These are phyloP conservation scores for Acrodontium crateriforme DNA, from an alignment of 2,329 filamentous ascomycete genomes.

Conservation along the genomic window DNA sequence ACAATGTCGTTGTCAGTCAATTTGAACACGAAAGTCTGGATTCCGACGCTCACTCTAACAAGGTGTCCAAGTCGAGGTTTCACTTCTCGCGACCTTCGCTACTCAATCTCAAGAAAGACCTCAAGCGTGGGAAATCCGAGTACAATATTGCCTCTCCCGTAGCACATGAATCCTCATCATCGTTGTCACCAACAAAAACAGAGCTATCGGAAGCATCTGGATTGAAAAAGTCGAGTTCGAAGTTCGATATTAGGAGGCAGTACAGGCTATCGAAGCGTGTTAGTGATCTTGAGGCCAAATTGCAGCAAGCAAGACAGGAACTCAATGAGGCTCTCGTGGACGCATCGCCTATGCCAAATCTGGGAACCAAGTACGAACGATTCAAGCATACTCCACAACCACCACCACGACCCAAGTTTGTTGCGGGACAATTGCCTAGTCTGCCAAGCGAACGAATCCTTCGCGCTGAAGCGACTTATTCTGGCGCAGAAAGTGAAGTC, in stretches of 20 bases:
- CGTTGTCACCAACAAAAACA: conserved; percentile 18
- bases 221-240: conserved; percentile 37
- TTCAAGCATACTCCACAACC: conserved; percentile 21
- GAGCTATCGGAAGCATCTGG: conserved; percentile 12
- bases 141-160: conserved; percentile 14
- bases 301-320: conserved; percentile 41
- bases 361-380: conserved; percentile 23
- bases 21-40: conserved; percentile 3
- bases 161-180: conserved; percentile 25
- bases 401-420: conserved; percentile 18
- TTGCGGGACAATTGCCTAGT: conserved; percentile 23
- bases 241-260: conserved; percentile 43
- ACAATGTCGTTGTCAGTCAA: conserved; percentile 3
- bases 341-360: conserved; percentile 24
- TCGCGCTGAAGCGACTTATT: conserved; percentile 4
- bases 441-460: too few species aligned
- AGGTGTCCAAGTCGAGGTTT: conserved; percentile 10
- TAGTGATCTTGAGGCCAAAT: conserved; percentile 45
- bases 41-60: conserved; percentile 5
- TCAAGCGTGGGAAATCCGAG: conserved; percentile 22
- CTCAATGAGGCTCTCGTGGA: conserved; percentile 36
- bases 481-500: conserved; percentile 4
- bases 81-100: conserved; percentile 21
- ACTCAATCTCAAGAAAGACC: conserved; percentile 16
- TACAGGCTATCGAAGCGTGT: conserved; percentile 45